Conservation (phyloP, 768 basidiomycete species). For the Coprinellus micaceus region DNA sequence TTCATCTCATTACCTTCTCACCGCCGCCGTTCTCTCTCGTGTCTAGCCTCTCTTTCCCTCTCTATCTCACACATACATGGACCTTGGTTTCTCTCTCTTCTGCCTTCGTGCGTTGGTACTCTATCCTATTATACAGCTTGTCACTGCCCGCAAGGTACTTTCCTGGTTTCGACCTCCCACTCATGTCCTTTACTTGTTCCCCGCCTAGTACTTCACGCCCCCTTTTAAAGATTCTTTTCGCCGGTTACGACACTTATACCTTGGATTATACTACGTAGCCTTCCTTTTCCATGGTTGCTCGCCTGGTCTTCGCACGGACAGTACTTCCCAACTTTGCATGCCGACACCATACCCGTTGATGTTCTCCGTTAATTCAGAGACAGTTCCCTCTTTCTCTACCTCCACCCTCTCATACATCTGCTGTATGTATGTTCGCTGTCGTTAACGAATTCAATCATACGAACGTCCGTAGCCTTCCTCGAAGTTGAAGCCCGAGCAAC, state of each 20-base stretch:
- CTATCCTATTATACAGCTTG: background rate
- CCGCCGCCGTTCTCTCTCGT: conserved; percentile 5
- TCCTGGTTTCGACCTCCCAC: background rate
- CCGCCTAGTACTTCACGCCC: background rate
- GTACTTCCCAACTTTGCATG: background rate
- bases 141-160: background rate
- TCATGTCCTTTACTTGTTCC: background rate
- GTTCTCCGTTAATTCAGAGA: too few relatives aligned
- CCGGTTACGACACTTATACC: background rate
- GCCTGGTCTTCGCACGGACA: background rate
- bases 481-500: background rate
- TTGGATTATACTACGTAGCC: background rate
- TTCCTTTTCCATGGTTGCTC: background rate
- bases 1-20: too few relatives aligned
- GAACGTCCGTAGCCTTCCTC: background rate
- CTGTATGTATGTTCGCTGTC: background rate
- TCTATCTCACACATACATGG: conserved; percentile 1
- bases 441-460: background rate
- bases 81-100: background rate
- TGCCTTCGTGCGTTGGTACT: too few relatives aligned
- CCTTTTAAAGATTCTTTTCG: background rate
- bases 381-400: too few relatives aligned
- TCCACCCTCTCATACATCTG: conserved; percentile 11
- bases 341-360: background rate
- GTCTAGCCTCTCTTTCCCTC: background rate